Percentiles rank a stretch among this genome's conserved stretches.
These are phyloP conservation scores for Solanum bulbocastanum DNA, from an alignment of 257 asterid species.

Conservation along the genomic window DNA sequence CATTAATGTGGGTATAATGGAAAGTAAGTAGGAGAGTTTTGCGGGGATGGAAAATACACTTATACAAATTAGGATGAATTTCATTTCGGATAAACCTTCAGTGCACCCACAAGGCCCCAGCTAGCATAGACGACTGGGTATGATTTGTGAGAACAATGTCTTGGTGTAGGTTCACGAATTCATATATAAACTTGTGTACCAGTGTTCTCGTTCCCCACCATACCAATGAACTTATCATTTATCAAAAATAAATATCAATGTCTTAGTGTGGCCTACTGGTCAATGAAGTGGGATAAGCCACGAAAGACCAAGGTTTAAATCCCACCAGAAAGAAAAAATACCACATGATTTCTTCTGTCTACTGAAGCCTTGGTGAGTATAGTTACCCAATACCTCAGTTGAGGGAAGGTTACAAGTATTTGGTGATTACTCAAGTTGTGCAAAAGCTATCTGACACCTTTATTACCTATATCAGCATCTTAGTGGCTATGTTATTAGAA, in stretches of 20 bases:
- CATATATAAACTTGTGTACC: neutral
- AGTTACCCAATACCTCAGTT: neutral
- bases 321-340: neutral
- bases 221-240: neutral
- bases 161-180: neutral
- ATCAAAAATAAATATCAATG: neutral
- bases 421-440: neutral
- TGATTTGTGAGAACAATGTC: neutral
- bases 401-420: neutral
- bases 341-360: neutral
- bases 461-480: neutral
- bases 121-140: neutral
- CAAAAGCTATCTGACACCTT: neutral
- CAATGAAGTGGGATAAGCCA: neutral
- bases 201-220: neutral
- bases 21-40: neutral
- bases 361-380: neutral
- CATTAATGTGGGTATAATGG: neutral
- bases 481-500: neutral
- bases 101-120: neutral
- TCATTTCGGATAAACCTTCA: neutral
- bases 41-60: neutral
- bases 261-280: neutral
- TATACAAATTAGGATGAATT: neutral
- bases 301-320: neutral